phyloP scores from a whole-genome alignment of 805 yeast genomes.

The Teunomyces pallodes region DNA sequence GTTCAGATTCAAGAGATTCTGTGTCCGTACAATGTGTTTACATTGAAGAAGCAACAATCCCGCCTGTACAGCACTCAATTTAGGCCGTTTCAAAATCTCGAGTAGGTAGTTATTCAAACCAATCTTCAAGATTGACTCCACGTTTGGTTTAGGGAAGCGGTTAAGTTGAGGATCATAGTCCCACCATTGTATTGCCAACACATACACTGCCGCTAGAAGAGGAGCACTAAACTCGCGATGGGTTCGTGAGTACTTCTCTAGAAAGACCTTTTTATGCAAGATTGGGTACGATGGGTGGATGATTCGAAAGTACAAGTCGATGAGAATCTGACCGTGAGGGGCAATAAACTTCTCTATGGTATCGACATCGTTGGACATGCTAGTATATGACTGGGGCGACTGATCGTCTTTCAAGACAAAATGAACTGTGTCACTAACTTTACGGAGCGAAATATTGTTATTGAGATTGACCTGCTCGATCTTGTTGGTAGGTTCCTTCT shows the following conservation, averaged over 20 bases:
- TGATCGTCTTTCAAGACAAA: slow-evolving; percentile 81
- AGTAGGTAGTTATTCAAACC: slow-evolving; percentile 68
- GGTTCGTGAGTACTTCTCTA: slow-evolving; percentile 87
- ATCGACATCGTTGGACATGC: slow-evolving; percentile 76
- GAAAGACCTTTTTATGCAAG: slow-evolving; percentile 82
- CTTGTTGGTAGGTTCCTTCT: slow-evolving; percentile 12
- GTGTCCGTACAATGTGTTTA: slow-evolving; percentile 23
- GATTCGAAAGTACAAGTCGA: slow-evolving; percentile 77
- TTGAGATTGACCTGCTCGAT: slow-evolving; percentile 79
- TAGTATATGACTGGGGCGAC: slow-evolving; percentile 62
- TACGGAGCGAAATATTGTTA: slow-evolving; percentile 64
- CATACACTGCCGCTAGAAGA: slow-evolving; percentile 83
- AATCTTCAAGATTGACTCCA: slow-evolving; percentile 42
- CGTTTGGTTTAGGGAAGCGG: slow-evolving; percentile 77
- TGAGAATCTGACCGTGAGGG: slow-evolving; percentile 85
- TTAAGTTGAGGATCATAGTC: slow-evolving; percentile 77
- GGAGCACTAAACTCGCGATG: slow-evolving; percentile 93
- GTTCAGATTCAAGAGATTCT: slow-evolving; percentile 8
- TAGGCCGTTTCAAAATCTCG: slow-evolving; percentile 81
- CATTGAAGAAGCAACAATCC: slow-evolving; percentile 76
- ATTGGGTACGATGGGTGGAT: slow-evolving; percentile 93
- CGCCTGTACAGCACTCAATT: slow-evolving; percentile 88
- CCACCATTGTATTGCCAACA: slow-evolving; percentile 93
- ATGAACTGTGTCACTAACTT: slow-evolving; percentile 72
- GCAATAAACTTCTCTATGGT: slow-evolving; percentile 79